Evolutionary conservation across 2,329 filamentous ascomycete species (phyloP), one percentile per base, ranked within the genome.

Genomic region (Anthostomella pinea): DNA sequence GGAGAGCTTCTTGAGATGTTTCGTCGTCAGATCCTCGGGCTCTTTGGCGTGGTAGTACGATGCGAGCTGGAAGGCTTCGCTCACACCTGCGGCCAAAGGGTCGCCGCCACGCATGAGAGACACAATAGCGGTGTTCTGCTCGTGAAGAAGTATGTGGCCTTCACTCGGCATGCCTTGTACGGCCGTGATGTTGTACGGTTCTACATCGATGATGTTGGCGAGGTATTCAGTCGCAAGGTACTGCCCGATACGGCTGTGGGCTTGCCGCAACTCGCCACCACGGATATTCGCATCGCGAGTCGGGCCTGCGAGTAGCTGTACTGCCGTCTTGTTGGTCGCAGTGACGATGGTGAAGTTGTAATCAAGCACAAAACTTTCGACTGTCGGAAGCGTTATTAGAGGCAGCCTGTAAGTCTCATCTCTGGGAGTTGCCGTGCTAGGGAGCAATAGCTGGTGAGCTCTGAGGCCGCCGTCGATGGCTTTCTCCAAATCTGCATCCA

Each of bases 21-120:
- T 26, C 0, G 25, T 3, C 28, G 57, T 57, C 24, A 82, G 45
- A 22, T 81, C 69, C 0, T 52, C 33, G 0, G 66, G 56, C 3
- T 30, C 17, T 8, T 43, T 22, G 11, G 47, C 49, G 24, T 53
- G 47, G 2, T 48, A 6, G 18, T 52, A 49, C 20, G 29, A 38
- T 29, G 54, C 51, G 80, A 38, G 39, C 0, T 71, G 72, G 5
- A 83, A 70, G 0, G 62, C 72, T 0, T 77, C 65, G 45, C 57
- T 75, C 29, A 84, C 63, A 0, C 78, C 78, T 2, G 70, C 54
- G 0, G 79, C 79, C 72, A 84, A 77, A 1, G 77, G 66, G 43
- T 81, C 77, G 7, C 78, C 79, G 2, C 73, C 77, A 7, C 77
- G 73, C 77, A 83, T 83, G n/a, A 83, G 43, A 0, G 77, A 65